Percentiles rank a stretch among this genome's conserved stretches.
These are phyloP conservation scores for Ceratobasidium sp. DNA, from an alignment of 1,284 basidiomycete genomes.

Conservation along the genomic window DNA sequence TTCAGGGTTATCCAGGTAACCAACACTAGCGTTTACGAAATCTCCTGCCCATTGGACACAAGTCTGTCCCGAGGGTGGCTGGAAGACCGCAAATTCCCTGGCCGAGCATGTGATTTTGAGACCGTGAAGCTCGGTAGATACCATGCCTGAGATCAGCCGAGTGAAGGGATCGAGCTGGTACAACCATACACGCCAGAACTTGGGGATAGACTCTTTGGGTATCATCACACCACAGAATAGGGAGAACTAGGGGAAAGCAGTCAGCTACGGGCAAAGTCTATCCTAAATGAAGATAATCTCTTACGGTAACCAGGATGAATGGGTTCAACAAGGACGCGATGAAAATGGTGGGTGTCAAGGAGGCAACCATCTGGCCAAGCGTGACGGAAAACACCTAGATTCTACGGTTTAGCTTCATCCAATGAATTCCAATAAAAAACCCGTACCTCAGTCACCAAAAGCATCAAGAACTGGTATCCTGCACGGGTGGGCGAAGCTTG, in stretches of 20 bases:
- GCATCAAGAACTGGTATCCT: slow-evolving; percentile 80
- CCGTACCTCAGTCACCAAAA: slow-evolving; percentile 64
- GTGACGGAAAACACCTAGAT: slow-evolving; percentile 32
- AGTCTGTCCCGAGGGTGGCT: slow-evolving; percentile 80
- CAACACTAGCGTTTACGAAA: slow-evolving; percentile 75
- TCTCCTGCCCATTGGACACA: slow-evolving; percentile 78
- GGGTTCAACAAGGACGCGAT: slow-evolving; percentile 52
- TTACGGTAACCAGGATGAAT: slow-evolving; percentile 45
- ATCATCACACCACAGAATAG: slow-evolving; percentile 88
- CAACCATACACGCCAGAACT: slow-evolving; percentile 84
- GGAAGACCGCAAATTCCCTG: slow-evolving; percentile 77
- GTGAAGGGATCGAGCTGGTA: slow-evolving; percentile 72
- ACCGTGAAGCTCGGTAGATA: slow-evolving; percentile 85
- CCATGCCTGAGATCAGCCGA: slow-evolving; percentile 77
- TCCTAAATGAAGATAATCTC: slow-evolving; percentile 48
- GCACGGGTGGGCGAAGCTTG: slow-evolving; percentile 73
- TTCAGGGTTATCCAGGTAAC: slow-evolving; percentile 82
- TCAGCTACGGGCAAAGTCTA: slow-evolving; percentile 59
- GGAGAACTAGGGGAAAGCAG: slow-evolving; percentile 83
- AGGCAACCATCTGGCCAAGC: slow-evolving; percentile 68
- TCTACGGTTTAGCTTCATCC: background rate
- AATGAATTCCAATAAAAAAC: background rate
- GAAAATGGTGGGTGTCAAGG: slow-evolving; percentile 80
- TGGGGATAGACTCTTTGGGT: slow-evolving; percentile 59
- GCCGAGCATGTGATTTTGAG: slow-evolving; percentile 74